Evolutionary conservation across 2,329 filamentous ascomycete species (phyloP).

Genomic region (Moelleriella libera): DNA sequence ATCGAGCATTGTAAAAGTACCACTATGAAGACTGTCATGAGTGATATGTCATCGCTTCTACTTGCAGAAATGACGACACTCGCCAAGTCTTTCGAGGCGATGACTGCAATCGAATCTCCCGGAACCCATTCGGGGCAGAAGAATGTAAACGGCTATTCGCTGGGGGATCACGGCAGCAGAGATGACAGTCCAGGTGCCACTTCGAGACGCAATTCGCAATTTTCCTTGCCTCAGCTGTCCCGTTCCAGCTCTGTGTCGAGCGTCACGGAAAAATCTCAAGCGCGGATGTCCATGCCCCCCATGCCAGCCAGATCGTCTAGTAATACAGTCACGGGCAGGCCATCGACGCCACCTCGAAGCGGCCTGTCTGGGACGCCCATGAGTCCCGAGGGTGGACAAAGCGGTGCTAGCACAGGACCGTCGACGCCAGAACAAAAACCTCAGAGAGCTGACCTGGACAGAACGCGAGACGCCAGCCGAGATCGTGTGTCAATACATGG

Average conservation of each 20-base stretch:
- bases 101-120: conserved; percentile 67
- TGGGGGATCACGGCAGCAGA: conserved; percentile 24
- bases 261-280: conserved; percentile 40
- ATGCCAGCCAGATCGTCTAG: conserved; percentile 29
- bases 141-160: conserved; percentile 21
- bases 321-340: conserved; percentile 31
- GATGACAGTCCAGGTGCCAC: conserved; percentile 21
- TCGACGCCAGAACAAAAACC: conserved; percentile 26
- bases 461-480: conserved; percentile 34
- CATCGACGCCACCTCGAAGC: conserved; percentile 36
- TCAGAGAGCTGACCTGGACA: conserved; percentile 23
- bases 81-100: conserved; percentile 57
- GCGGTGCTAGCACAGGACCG: conserved; percentile 17
- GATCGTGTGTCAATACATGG: conserved; percentile 53
- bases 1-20: conserved; percentile 55
- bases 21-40: conserved; percentile 70
- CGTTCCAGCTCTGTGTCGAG: conserved; percentile 40
- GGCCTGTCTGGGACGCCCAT: conserved; percentile 32
- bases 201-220: conserved; percentile 42
- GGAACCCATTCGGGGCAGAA: conserved; percentile 30
- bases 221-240: conserved; percentile 24
- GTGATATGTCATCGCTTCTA: conserved; percentile 59
- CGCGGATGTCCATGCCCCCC: conserved; percentile 75
- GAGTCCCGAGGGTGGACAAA: conserved; percentile 32
- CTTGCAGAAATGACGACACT: conserved; percentile 64